Base-by-base conservation (phyloP, 2,329 filamentous ascomycete genomes). In the Dendryphion nanum region DNA sequence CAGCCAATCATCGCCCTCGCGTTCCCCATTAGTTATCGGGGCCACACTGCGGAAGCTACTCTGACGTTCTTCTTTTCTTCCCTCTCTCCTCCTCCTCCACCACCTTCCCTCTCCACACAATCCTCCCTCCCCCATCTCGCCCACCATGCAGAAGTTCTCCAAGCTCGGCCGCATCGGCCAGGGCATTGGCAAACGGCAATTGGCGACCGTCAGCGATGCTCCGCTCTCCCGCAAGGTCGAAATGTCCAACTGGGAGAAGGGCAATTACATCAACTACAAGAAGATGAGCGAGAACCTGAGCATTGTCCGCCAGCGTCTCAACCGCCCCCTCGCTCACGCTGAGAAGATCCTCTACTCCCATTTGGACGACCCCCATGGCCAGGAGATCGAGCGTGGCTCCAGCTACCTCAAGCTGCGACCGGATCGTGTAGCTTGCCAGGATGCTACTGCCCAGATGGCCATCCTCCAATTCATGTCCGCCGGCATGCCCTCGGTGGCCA, bases 291-390 rank as follows among this genome's bases (percentile, higher is more conserved):
- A 97, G 77, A 97, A 95, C 80, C 81, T 98, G 45, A 77, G 82
- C 61, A 82, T 98, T 69, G 93, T 98, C 57, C 87, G 93, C 64
- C 71, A 76, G 60, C 85, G 93, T 63, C 81, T 98, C 54, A 95
- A 95, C 76, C 85, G 88, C 58, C 93, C 93, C 55, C 82, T 98
- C 60, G 93, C 89, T 58, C 95, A 85, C 69, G 88, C 89, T 68
- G 93, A 98, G 81, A 98, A 98, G 83, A 90, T 98, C 63, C 81
- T 97, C 59, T 98, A 98, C 80, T 97, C 91, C 47, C 93, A 98
- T 73, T 78, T 98, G 68, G 93, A 97, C 74, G 89, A 98, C 70
- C 93, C 93, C 39, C 87, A 97, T 63, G 85, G 83, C 57, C 91
- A 97, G 72, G 91, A 97, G 35, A 95, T 98, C 60, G 83, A 96